Evolutionary conservation across 2,329 filamentous ascomycete species (phyloP).

Genomic region (Thermothelomyces thermophilus): DNA sequence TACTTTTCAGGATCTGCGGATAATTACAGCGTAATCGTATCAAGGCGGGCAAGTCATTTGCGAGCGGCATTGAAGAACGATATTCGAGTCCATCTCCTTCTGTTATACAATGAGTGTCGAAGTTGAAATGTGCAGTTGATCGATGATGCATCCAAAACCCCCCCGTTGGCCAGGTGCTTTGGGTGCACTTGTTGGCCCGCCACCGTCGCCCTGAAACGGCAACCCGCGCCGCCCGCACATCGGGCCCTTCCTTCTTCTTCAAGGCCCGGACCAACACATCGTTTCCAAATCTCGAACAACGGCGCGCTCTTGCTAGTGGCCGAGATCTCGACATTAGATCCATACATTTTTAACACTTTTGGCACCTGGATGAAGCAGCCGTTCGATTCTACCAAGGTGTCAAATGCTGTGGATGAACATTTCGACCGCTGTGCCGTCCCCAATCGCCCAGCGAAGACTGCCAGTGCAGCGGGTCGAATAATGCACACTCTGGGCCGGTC

Average conservation of each 20-base stretch:
- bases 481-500: not conserved
- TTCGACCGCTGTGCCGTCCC: not conserved
- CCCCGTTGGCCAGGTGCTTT: not conserved
- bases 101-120: too few species aligned
- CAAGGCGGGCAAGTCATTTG: too few species aligned
- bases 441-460: not conserved
- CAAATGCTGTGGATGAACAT: too few species aligned
- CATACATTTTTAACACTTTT: not conserved
- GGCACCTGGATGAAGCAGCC: not conserved
- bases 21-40: too few species aligned
- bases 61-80: too few species aligned
- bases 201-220: slow-evolving; percentile 4
- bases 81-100: too few species aligned
- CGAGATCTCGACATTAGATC: not conserved
- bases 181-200: not conserved
- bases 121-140: too few species aligned
- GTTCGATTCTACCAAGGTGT: too few species aligned
- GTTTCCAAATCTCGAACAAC: not conserved
- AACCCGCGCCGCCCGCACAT: slow-evolving; percentile 9
- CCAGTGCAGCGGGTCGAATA: too few species aligned
- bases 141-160: too few species aligned
- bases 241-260: too few species aligned
- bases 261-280: not conserved
- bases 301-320: not conserved
- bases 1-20: too few species aligned